Percentiles rank a stretch among this genome's conserved stretches.
These are phyloP conservation scores for Triticum dicoccoides DNA, from an alignment of 176 grass and related monocot species.

Conservation along the genomic window DNA sequence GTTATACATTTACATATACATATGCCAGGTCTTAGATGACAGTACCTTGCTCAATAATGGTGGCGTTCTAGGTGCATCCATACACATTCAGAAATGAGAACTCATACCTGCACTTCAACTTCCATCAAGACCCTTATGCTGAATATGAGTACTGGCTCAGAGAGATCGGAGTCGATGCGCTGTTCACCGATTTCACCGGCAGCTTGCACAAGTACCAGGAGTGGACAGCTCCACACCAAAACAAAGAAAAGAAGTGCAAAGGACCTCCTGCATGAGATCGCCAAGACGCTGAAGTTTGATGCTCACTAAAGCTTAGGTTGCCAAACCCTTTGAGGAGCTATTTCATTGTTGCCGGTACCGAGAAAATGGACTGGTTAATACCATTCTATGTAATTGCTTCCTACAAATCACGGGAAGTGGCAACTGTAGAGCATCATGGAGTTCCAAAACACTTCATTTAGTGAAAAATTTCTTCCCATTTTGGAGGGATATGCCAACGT, in stretches of 20 bases:
- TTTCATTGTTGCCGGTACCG: not conserved
- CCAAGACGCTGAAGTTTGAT: conserved; percentile 39
- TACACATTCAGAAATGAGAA: conserved; percentile 81
- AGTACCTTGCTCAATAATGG: not conserved
- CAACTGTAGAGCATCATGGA: not conserved
- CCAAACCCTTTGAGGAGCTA: not conserved
- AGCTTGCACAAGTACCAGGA: conserved; percentile 60
- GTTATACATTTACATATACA: not conserved
- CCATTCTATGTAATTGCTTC: not conserved
- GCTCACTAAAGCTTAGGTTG: conserved; percentile 9
- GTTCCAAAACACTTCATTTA: not conserved
- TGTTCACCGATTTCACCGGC: conserved; percentile 77
- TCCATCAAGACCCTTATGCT: conserved; percentile 73
- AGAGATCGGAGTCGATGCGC: conserved; percentile 51
- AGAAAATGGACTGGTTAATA: not conserved
- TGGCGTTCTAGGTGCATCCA: conserved; percentile 60
- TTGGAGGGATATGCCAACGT: too few relatives aligned
- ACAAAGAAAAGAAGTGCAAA: conserved; percentile 38
- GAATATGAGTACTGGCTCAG: conserved; percentile 78
- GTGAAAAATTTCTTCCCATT: too few relatives aligned
- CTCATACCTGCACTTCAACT: conserved; percentile 59
- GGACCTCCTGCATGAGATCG: conserved; percentile 47
- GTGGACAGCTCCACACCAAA: conserved; percentile 42
- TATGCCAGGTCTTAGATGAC: not conserved
- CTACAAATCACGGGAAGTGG: not conserved